A percentile compares a stretch with the other conserved stretches of the same genome.
phyloP scores from a whole-genome alignment of 2,329 filamentous ascomycete genomes.

The Thielaviopsis euricoi region DNA sequence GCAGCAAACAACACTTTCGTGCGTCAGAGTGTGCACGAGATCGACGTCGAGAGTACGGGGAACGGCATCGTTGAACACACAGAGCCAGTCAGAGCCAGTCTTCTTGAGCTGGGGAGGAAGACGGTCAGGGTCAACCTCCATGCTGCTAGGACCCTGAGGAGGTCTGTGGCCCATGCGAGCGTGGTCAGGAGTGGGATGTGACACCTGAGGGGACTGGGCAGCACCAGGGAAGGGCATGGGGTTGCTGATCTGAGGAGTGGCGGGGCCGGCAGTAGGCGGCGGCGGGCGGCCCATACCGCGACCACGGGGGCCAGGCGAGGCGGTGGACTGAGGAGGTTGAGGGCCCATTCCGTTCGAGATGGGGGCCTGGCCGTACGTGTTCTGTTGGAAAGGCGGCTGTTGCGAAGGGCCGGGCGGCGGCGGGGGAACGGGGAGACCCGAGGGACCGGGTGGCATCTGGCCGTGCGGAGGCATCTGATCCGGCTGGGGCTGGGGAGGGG shows the following conservation, averaged over 20 bases:
- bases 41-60: conserved; percentile 85
- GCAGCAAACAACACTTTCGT: conserved; percentile 96
- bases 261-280: conserved; percentile 43
- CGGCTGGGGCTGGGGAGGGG: conserved; percentile 57
- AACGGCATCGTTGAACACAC: conserved; percentile 86
- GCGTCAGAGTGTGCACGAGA: conserved; percentile 77
- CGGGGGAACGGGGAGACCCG: conserved; percentile 38
- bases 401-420: conserved; percentile 44
- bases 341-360: conserved; percentile 57
- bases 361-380: conserved; percentile 44
- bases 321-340: conserved; percentile 68
- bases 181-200: conserved; percentile 65
- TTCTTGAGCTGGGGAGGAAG: conserved; percentile 79
- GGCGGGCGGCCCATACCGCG: conserved; percentile 52
- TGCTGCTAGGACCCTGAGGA: conserved; percentile 21
- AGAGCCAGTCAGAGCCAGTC: conserved; percentile 83
- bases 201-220: conserved; percentile 69
- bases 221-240: conserved; percentile 73
- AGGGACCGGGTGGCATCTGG: conserved; percentile 27
- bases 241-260: conserved; percentile 83
- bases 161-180: conserved; percentile 29
- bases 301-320: conserved; percentile 62
- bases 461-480: conserved; percentile 34
- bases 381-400: conserved; percentile 60
- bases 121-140: conserved; percentile 69